Base-by-base conservation (phyloP, 139 green algal species). In the Ettlia oleoabundans region DNA sequence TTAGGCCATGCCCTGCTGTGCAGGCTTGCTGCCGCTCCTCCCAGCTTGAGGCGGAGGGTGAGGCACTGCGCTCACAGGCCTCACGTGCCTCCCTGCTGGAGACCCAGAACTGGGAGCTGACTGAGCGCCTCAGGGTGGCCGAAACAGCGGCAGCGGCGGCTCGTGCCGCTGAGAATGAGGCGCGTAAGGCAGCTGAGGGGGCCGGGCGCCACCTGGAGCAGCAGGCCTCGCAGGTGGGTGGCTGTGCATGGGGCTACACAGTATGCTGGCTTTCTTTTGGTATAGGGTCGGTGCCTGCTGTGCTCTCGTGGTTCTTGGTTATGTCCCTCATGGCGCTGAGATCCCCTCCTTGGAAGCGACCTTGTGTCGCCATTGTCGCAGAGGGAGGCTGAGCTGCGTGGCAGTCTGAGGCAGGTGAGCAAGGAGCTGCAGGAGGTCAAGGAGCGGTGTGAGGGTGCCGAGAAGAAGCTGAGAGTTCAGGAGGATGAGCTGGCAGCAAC, bases 21-120 rank as follows among this genome's bases (percentile, higher is more conserved):
- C 63, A 70, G 65, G 65, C 65, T 42, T 21, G 37, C 33, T 13
- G 4, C 10, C 65, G 65, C 65, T 13, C 1, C 65, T 47, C 13
- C 33, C 65, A 72, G 65, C 65, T 72, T 33, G 35, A 72, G 65
- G 19, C 33, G 15, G 65, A 72, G 65, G 61, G n/a, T 6, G 51
- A 33, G 22, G 63, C n/a, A 40, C 30, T 63, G 42, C 42, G 61
- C 42, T 13, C 10, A 8, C 10, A 75, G 42, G 51, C 51, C 32
- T 21, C 72, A 1, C 38, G 58, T 15, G 13, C 51, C 0, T 9
- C 35, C 0, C 24, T 37, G 24, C 64, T 83, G 47, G 65, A 76
- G 65, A 24, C 8, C 3, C 63, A 71, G 47, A 82, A 82, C 26
- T 24, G 38, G 1, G 52, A 82, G 42, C 77, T 88, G 51, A 28